Base-by-base conservation (phyloP, 2,329 filamentous ascomycete species). In the Fusarium sp. region DNA sequence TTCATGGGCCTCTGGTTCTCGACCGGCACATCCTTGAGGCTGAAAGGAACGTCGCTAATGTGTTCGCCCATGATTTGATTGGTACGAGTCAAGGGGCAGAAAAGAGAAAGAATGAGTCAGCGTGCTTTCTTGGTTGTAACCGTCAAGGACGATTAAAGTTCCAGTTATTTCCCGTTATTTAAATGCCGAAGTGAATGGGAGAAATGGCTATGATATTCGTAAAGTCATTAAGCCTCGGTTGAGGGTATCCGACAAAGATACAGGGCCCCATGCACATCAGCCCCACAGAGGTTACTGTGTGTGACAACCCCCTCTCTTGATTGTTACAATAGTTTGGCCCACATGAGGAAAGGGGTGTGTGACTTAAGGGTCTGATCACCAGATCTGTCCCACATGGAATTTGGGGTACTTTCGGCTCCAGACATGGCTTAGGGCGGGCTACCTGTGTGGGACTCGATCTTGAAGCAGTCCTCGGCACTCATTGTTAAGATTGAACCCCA, bases 1-100 rank as follows among this genome's bases (percentile, higher is more conserved):
- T 30, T 60, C 7, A 71, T 22, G 17, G 67, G 64, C 4, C 70
- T 50, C 15, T 71, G 68, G 9, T 72, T 72, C 10, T 72, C 70
- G 10, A 68, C 38, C 2, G 66, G 69, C 6, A 14, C 40, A 6
- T 71, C 54, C 14, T 71, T 71, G 27, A 62, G 17, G 9, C 56
- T 66, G 6, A 66, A 66, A 27, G n/a, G 20, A 37, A 38, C 20
- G 2, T 27, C 11, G 10, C 10, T 58, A 9, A 14, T 50, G 45
- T 50, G 45, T 50, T 50, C 45, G 8, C 45, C 45, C 45, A 50
- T 50, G 22, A 14, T 50, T n/a, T n/a, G n/a, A n/a, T 27, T 27
- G 22, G 4, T 45, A 45, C 4, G 3, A 27, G 14, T 27, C 6
- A 14, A 27, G 14, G 22, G 8, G 4, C 9, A 47, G n/a, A n/a